Evolutionary conservation across 2,329 filamentous ascomycete species (phyloP), one percentile per base, ranked within the genome.

Genomic region (Aspergillus viridinutans): DNA sequence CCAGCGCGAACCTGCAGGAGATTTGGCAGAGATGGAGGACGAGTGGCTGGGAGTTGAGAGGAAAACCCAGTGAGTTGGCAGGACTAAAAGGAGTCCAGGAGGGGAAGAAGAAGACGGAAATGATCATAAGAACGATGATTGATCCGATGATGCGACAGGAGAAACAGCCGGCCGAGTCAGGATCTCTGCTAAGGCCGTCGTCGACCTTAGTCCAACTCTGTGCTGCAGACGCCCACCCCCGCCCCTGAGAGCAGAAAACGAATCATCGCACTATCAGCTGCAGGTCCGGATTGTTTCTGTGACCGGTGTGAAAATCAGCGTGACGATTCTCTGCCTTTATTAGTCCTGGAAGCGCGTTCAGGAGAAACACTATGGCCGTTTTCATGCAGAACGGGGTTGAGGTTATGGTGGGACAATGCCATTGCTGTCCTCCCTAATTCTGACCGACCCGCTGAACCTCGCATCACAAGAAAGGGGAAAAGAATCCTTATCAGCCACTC

Each of bases 1-100:
- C 67, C 69, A 67, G 63, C 58, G 66, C 61, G 60, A 69, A 69
- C 63, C 65, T 71, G 70, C 69, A 69, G 64, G 53, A 61, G 25
- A 56, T 43, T 49, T 48, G 43, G 56, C 28, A 43, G 57, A 55
- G 53, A 28, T 38, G 47, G 28, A 54, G 54, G 55, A 58, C 63
- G 65, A 68, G 64, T 61, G 64, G 67, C 57, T 63, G 28, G 61
- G 60, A 57, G 49, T 59, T 29, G 53, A 49, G 32, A 32, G 23
- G 49, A 55, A 52, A 56, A 58, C 45, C 53, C 54, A 56, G 55
- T 57, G 52, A 35, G 53, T 50, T 51, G 61, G 61, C 57, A 58
- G 50, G 42, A 58, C 58, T 57, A 59, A 48, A 54, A 42, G 50
- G 35, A 53, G 49, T 54, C 53, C 49, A 54, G 29, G 26, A 26